Base-by-base conservation (phyloP, 768 basidiomycete genomes). In the Cystofilobasidium bisporidii region DNA sequence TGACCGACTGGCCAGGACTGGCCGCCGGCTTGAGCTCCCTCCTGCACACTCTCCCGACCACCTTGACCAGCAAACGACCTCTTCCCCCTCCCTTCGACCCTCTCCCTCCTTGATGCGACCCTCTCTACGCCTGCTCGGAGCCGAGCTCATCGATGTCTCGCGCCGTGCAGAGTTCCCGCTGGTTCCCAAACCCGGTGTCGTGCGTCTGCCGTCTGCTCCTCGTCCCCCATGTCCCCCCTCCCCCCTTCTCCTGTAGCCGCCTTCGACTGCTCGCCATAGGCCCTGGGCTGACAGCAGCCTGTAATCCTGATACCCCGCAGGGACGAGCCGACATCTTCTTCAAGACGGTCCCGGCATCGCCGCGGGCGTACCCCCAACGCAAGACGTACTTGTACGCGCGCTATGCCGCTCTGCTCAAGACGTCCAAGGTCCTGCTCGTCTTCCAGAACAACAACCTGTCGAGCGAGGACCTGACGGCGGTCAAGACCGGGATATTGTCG, bases 391-490 rank as follows among this genome's bases (percentile, higher is more conserved):
- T 67, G 10, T 36, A 18, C 60, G 66, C 47, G 48, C 55, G 38
- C 20, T 67, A 61, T 61, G n/a, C 60, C n/a, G n/a, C 36, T 9
- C 55, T 60, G n/a, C 60, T 67, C 32, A 8, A 60, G 9, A 3
- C 36, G 2, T 61, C 60, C 30, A 50, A 53, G n/a, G 47, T 67
- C 60, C 15, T 67, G 17, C 61, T 67, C 40, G 66, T 61, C 33
- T 62, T 67, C 26, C 66, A 67, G 40, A 53, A 63, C 60, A 67
- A 62, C 53, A 61, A 62, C 38, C 11, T 67, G 38, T 53, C 48
- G 15, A n/a, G 15, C n/a, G 28, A 60, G 28, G 59, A 67, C n/a
- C 28, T 67, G 26, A 32, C 22, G 0, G 47, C 24, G 40, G 55
- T 67, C 40, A 43, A 50, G 32, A 0, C 17, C 1, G 61, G 33